phyloP scores from a whole-genome alignment of 306 rosid genomes.

The Cucumis hystrix region DNA sequence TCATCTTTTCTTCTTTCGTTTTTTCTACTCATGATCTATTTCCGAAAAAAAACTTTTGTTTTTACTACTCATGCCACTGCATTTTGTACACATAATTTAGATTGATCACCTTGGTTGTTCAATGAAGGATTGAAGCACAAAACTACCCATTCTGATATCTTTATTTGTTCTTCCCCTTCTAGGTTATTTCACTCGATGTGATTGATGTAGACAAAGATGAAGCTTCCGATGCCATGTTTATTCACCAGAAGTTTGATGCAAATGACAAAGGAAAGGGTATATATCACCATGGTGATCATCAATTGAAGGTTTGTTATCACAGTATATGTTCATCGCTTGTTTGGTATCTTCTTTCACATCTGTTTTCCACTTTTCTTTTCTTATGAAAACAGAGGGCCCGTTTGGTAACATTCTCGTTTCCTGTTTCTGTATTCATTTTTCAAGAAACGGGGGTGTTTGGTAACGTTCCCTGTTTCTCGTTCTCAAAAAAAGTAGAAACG shows the following conservation, averaged over 20 bases:
- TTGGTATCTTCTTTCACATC: background rate
- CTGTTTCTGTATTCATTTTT: no score
- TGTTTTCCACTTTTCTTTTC: conserved; percentile 1
- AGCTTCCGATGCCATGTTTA: conserved; percentile 23
- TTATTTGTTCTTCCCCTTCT: background rate
- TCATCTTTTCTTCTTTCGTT: background rate
- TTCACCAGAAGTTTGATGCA: conserved; percentile 24
- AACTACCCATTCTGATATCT: background rate
- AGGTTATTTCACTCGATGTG: conserved; percentile 36
- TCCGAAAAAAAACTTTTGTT: background rate
- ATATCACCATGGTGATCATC: conserved; percentile 24
- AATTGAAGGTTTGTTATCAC: conserved; percentile 34
- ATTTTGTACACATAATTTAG: background rate
- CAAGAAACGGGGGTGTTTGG: no score
- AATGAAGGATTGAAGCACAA: background rate
- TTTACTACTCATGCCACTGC: background rate
- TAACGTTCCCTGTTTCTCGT: no score
- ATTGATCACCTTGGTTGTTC: background rate
- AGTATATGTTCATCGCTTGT: conserved; percentile 7
- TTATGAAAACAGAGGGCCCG: background rate
- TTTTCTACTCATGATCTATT: no score
- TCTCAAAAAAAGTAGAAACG: no score
- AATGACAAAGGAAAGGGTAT: conserved; percentile 46
- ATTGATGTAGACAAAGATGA: conserved; percentile 46
- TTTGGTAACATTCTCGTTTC: no score